phyloP scores from a whole-genome alignment of 345 rosid genomes.

The Alliaria petiolata region DNA sequence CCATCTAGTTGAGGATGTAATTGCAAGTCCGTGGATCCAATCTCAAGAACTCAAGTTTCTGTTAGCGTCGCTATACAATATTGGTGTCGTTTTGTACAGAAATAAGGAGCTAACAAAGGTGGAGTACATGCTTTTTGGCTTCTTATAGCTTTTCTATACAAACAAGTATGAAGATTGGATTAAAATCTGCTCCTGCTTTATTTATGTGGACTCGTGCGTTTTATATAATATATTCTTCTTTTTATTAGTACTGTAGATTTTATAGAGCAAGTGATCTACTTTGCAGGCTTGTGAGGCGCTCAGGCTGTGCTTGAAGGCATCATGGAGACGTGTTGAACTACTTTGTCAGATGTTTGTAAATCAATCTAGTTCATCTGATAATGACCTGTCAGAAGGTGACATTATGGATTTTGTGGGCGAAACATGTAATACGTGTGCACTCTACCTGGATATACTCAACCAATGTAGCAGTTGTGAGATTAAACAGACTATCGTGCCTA shows the following conservation, averaged over 20 bases:
- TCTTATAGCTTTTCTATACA: background rate
- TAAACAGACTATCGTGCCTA: constrained; percentile 35
- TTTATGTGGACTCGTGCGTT: constrained; percentile 4
- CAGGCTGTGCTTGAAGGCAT: constrained; percentile 64
- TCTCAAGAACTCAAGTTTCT: constrained; percentile 64
- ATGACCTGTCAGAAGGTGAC: constrained; percentile 48
- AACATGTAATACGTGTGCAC: constrained; percentile 56
- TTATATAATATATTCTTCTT: background rate
- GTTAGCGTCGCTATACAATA: constrained; percentile 52
- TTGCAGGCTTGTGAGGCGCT: constrained; percentile 79
- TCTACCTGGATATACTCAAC: constrained; percentile 69
- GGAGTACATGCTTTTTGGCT: constrained; percentile 14
- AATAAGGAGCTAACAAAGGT: constrained; percentile 71
- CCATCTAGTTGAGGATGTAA: constrained; percentile 44
- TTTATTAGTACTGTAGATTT: background rate
- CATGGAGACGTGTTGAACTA: constrained; percentile 59
- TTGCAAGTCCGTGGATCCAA: constrained; percentile 60
- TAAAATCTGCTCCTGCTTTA: constrained; percentile 2
- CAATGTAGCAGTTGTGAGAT: constrained; percentile 46
- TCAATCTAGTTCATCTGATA: constrained; percentile 28
- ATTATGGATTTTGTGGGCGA: constrained; percentile 53
- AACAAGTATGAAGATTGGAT: background rate
- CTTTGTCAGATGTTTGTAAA: constrained; percentile 42
- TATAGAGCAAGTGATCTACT: constrained; percentile 9
- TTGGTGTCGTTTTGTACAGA: constrained; percentile 65